Evolutionary conservation across 192 early-diverging fungal species (phyloP).

Genomic region (Phlyctochytrium bullatum): DNA sequence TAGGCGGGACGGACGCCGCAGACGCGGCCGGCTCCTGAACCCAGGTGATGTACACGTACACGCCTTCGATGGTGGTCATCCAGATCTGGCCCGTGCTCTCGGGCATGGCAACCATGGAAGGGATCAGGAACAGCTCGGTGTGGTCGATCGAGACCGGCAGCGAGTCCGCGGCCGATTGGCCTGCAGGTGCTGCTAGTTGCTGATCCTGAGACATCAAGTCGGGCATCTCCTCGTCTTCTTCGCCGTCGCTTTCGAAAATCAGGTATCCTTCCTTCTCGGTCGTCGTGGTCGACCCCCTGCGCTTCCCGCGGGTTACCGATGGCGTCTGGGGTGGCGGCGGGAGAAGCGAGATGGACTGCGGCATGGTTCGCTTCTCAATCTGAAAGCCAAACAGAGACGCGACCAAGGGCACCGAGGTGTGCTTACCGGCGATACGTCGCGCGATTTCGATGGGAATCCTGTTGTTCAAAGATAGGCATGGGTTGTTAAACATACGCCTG

Average conservation of each 20-base stretch:
- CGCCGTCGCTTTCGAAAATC: background rate
- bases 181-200: too few species aligned
- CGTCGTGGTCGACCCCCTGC: background rate
- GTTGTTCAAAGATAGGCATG: background rate
- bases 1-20: background rate
- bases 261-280: background rate
- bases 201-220: slow-evolving; percentile 1
- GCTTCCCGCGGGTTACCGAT: background rate
- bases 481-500: background rate
- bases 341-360: background rate
- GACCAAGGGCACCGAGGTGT: background rate
- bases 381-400: background rate
- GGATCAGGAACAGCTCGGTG: slow-evolving; percentile 11
- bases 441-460: slow-evolving; percentile 27
- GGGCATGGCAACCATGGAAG: background rate
- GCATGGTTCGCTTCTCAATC: background rate
- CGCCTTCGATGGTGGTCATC: slow-evolving; percentile 30
- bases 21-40: slow-evolving; percentile 6
- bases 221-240: slow-evolving; percentile 13
- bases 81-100: slow-evolving; percentile 2
- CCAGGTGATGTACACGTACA: slow-evolving; percentile 33
- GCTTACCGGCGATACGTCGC: background rate
- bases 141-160: slow-evolving; percentile 18
- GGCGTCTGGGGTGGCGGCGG: background rate
- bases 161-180: background rate